Base-by-base conservation (phyloP, 2,329 filamentous ascomycete genomes). In the Exophiala spinifera region DNA sequence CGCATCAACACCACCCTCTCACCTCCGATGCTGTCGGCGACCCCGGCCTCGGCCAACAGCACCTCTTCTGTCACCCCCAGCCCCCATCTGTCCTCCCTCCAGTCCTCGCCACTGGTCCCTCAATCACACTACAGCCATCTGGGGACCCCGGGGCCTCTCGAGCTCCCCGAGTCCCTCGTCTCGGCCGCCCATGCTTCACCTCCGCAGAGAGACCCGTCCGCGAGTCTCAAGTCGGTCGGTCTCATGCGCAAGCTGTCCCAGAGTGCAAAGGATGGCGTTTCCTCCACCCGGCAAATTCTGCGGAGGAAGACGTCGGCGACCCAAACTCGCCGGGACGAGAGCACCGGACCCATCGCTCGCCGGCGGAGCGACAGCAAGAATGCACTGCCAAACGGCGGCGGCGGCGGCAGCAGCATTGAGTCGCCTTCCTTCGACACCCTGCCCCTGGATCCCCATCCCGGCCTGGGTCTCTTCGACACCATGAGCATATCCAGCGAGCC, bases 361-460 rank as follows among this genome's bases (percentile, higher is more conserved):
- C 82, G 90, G 54, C 85, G 91, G 61, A 96, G 91, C 70, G 91
- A 95, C 70, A 96, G 91, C 75, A 94, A 88, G 70, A 88, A 83
- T 61, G 86, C 86, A 5, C 74, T 79, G 33, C 78, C 46, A 10
- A 58, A 42, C 23, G 23, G 28, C 10, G 28, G 28, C 8, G 23
- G 23, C 23, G 23, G 23, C 28, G 46, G 43, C 19, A 28, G 25
- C 37, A 10, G 39, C 13, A 17, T 54, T 17, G 60, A 62, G 13
- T 53, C 47, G 11, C 49, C 51, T 20, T 58, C 60, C 5, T 47
- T 56, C 40, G 60, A 62, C 17, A 33, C 36, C 21, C 34, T 56
- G 15, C 52, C 53, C 11, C 13, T 58, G 17, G 60, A 62, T 4
- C 36, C 54, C 13, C 53, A 55, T 14, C 36, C 51, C 17, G 56